Base-by-base conservation (phyloP, 768 basidiomycete species). In the Leucosporidium scottii region DNA sequence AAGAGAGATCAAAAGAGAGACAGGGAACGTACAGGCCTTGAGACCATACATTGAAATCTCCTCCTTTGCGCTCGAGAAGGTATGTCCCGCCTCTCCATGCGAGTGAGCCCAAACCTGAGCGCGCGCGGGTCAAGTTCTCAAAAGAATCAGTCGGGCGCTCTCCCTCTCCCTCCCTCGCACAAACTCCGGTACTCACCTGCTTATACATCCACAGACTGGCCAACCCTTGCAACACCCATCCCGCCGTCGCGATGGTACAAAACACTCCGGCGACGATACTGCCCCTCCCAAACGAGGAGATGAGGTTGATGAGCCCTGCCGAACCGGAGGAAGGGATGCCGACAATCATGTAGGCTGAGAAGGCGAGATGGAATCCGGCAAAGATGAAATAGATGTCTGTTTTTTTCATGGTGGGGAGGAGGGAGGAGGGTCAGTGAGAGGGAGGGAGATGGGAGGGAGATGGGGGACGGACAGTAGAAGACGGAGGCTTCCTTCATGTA, bases 301-400 rank as follows among this genome's bases (percentile, higher is more conserved):
- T 90, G 56, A 88, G 93, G 79, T 93, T 90, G 75, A 98, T 93
- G 61, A 99, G 82, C 21, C 96, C 94, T 31, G 92, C 93, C 56
- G 92, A 91, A 47, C 96, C 96, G 55, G 94, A 94, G 69, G 80
- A 80, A 21, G 93, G 92, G 74, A 96, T 88, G 72, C 94, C 94
- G 77, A 98, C 86, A 78, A 93, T 87, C 90, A 90, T 93, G 81
- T 94, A 98, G 76, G 90, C 77, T 70, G 89, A 90, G 81, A 91
- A 97, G 51, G 90, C 82, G 69, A 98, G 83, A 80, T 99, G 93
- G 83, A 90, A 97, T 57, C 92, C 94, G 64, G 87, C 84, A 81
- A 99, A 99, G 80, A 97, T 85, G 83, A 97, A 94, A 82, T 91
- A 99, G 72, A 96, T 79, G 81, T 97, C 93, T 97, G 75, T 8